A percentile compares a stretch with the other conserved stretches of the same genome.
phyloP scores from a whole-genome alignment of 495 filamentous ascomycete species.

The Ramalina intermedia region DNA sequence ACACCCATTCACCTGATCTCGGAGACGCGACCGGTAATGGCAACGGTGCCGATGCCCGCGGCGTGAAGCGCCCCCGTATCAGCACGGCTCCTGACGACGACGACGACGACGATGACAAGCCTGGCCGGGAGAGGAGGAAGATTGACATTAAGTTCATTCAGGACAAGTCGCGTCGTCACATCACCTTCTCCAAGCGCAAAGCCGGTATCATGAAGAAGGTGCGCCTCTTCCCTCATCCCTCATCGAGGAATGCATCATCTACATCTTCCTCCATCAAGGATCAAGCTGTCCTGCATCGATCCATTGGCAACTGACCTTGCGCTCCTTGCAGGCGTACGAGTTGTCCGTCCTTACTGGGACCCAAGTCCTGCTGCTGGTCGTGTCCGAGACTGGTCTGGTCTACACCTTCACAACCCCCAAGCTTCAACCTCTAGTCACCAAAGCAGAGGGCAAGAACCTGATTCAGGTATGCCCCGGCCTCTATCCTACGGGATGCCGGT shows the following conservation, averaged over 20 bases:
- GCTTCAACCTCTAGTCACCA: slow-evolving; percentile 95
- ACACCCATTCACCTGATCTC: slow-evolving; percentile 29
- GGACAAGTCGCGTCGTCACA: slow-evolving; percentile 98
- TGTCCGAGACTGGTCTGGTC: slow-evolving; percentile 95
- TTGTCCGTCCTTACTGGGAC: slow-evolving; percentile 95
- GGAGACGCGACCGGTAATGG: slow-evolving; percentile 38
- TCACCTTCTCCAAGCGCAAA: slow-evolving; percentile 99
- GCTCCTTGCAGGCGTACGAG: slow-evolving; percentile 66
- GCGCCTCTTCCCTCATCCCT: slow-evolving; percentile 14
- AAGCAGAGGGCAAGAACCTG: slow-evolving; percentile 97
- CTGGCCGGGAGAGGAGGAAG: slow-evolving; percentile 94
- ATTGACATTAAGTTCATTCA: slow-evolving; percentile 99
- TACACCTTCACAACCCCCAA: slow-evolving; percentile 99
- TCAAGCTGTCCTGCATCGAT: background rate
- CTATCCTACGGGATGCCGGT: slow-evolving; percentile 2
- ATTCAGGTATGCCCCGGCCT: slow-evolving; percentile 63
- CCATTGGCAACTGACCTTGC: background rate
- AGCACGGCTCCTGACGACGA: slow-evolving; percentile 75
- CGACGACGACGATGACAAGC: slow-evolving; percentile 97
- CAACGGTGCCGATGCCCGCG: slow-evolving; percentile 53
- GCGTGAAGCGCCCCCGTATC: slow-evolving; percentile 80
- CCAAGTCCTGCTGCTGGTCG: slow-evolving; percentile 91
- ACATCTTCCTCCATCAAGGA: slow-evolving; percentile 1
- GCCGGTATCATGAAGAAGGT: slow-evolving; percentile 99
- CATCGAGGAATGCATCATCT: background rate